Evolutionary conservation across 352 stramenopile species (phyloP).

Genomic region (Pythium dissimile): DNA sequence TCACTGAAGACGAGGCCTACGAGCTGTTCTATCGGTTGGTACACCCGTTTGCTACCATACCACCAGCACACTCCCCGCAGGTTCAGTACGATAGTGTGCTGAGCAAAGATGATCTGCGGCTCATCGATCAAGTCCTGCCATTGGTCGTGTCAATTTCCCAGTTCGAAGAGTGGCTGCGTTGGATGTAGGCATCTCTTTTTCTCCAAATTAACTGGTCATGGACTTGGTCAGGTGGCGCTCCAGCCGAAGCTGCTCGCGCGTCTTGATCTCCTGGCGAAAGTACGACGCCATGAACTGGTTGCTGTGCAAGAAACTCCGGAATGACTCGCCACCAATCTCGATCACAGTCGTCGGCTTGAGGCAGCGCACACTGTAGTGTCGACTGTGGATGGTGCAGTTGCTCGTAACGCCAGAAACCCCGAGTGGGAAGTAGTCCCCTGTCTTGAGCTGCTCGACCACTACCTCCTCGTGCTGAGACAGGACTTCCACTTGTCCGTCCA

Average conservation of each 20-base stretch:
- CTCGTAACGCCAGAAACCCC: constrained; percentile 67
- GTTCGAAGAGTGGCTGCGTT: not conserved
- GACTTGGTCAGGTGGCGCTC: constrained; percentile 37
- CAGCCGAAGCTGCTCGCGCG: constrained; percentile 53
- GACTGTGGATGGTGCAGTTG: constrained; percentile 62
- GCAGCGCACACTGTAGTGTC: constrained; percentile 70
- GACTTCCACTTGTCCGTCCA: constrained; percentile 70
- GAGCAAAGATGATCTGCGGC: constrained; percentile 30
- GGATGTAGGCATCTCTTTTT: not conserved
- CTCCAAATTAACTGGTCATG: not conserved
- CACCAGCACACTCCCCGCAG: constrained; percentile 38
- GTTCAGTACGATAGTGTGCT: constrained; percentile 47
- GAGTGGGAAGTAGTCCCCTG: constrained; percentile 79
- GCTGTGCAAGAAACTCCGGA: constrained; percentile 80
- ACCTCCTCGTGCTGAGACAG: constrained; percentile 61
- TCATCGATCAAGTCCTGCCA: constrained; percentile 34
- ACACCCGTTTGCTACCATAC: constrained; percentile 40
- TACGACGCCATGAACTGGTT: constrained; percentile 82
- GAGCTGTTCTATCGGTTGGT: constrained; percentile 40
- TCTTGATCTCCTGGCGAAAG: constrained; percentile 70
- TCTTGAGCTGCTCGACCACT: constrained; percentile 66
- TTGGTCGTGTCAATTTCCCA: constrained; percentile 16
- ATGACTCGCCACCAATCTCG: constrained; percentile 77
- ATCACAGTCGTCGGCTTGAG: constrained; percentile 65
- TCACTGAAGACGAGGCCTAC: constrained; percentile 18